Evolutionary conservation across 345 rosid species (phyloP).

Genomic region (Eucalyptus melliodora): DNA sequence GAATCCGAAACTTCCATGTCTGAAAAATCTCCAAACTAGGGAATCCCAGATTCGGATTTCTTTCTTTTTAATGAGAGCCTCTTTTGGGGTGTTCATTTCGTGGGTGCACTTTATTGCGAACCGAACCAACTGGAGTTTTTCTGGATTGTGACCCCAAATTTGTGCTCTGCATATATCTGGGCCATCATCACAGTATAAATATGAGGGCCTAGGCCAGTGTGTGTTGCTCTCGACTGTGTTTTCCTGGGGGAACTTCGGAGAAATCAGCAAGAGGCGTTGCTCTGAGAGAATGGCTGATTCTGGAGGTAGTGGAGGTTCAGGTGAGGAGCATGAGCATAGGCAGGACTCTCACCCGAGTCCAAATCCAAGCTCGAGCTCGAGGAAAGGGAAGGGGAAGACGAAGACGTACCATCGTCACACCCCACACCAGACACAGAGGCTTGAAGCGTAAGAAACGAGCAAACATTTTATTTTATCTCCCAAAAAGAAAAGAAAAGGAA

Average conservation of each 20-base stretch:
- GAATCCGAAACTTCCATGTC: not conserved
- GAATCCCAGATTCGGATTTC: not conserved
- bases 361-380: not conserved
- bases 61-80: not conserved
- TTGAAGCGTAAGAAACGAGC: constrained; percentile 30
- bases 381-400: not conserved
- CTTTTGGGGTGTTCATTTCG: not conserved
- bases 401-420: constrained; percentile 42
- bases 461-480: not conserved
- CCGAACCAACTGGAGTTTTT: not conserved
- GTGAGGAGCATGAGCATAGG: constrained; percentile 17
- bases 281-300: not conserved
- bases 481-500: not conserved
- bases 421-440: constrained; percentile 27
- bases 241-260: not conserved
- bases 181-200: not conserved
- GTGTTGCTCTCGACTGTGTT: not conserved
- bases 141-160: not conserved
- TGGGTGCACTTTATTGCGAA: not conserved
- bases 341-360: not conserved
- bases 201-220: not conserved
- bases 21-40: not conserved
- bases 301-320: constrained; percentile 5
- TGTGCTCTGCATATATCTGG: not conserved
- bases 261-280: not conserved